phyloP scores from a whole-genome alignment of 129 eudicot species.

The Cynara cardunculus region DNA sequence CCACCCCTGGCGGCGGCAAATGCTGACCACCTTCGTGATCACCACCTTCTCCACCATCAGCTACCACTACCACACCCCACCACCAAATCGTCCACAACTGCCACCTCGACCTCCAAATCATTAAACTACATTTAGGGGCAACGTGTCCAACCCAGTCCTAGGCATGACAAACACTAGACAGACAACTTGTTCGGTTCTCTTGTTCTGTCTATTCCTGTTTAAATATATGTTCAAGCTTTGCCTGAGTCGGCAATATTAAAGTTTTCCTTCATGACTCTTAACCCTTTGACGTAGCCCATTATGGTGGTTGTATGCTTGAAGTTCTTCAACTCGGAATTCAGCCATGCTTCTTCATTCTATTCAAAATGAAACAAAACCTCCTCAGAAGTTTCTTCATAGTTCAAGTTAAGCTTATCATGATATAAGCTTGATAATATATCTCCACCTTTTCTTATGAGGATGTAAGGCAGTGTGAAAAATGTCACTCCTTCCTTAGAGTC shows the following conservation, averaged over 20 bases:
- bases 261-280: neutral
- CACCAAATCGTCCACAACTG: neutral
- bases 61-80: neutral
- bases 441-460: neutral
- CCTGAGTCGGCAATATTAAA: neutral
- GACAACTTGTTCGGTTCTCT: neutral
- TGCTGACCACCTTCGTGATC: neutral
- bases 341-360: neutral
- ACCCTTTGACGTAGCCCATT: neutral
- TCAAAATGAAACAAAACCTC: neutral
- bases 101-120: neutral
- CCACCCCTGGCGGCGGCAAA: neutral
- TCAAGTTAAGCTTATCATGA: neutral
- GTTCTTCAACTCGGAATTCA: neutral
- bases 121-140: neutral
- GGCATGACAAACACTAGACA: neutral
- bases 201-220: neutral
- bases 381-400: neutral
- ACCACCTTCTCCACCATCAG: neutral
- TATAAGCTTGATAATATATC: neutral
- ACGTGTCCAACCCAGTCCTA: neutral
- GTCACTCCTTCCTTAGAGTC: neutral
- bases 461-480: neutral
- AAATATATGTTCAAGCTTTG: neutral
- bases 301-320: neutral